Evolutionary conservation across 306 rosid species (phyloP), one percentile per base, ranked within the genome.

Genomic region (Vigna hirtella): DNA sequence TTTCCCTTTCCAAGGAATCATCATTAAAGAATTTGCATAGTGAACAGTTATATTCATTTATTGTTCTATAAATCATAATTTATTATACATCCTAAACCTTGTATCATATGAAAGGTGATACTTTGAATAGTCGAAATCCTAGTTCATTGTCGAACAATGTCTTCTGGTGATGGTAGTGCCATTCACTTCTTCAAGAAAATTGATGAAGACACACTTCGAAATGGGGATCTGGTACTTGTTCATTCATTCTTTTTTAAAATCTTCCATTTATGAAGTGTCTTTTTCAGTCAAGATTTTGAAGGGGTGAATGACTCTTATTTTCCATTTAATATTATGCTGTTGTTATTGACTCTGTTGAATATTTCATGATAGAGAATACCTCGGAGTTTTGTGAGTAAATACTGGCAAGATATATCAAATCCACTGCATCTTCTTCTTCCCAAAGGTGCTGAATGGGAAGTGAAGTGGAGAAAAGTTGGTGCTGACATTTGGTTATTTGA

Each of bases 361-460:
- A 7, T 9, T 10, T 74, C 49, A 0, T 62, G 15, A 7, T 66
- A 65, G 80, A 76, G 42, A 28, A 53, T 66, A 22, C 74, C 57
- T 2, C 16, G 47, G 6, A 11, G 34, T 53, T 66, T 77, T 66
- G 81, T 77, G 18, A 40, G 22, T 1, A n/a, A 52, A 52, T 11
- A 30, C 53, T 77, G 81, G 67, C 4, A 42, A 15, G 74, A 15
- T 15, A 40, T 77, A 12, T 22, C 74, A 40, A 77, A 53, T 15
- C 74, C 81, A 0, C 0, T 40, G 40, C 1, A 3, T 4, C 74
- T 77, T 77, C 2, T 36, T 55, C 66, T 66, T 24, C 81, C 81
- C 10, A 30, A 76, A 16, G 67, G 67, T 24, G 47, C 4, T 11
- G 7, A 42, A 16, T 53, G 74, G 81, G 0, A 40, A 11, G 17